A percentile compares a stretch with the other conserved stretches of the same genome.
Evolutionary conservation across 2,329 filamentous ascomycete species (phyloP).

Genomic region (Microsporum audouinii): DNA sequence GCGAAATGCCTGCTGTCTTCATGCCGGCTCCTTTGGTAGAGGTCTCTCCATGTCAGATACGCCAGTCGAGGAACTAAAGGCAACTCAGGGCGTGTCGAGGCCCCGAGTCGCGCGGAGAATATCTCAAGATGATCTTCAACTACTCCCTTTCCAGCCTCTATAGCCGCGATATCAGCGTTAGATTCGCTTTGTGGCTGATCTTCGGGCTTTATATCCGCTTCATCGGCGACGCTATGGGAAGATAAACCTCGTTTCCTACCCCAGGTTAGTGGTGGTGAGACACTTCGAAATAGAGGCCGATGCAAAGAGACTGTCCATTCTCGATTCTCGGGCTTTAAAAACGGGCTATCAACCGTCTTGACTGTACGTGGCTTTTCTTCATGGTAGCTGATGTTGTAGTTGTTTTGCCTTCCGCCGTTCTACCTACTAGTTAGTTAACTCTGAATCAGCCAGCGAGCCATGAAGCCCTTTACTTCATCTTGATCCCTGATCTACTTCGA

Average conservation of each 20-base stretch:
- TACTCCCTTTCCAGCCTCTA: constrained; percentile 41
- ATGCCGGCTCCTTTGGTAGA: constrained; percentile 41
- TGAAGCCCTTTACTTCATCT: neutral
- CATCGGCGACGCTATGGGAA: neutral
- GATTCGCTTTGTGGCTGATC: neutral
- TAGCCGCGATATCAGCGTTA: constrained; percentile 29
- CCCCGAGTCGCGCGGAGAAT: constrained; percentile 35
- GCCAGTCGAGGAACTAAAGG: constrained; percentile 25
- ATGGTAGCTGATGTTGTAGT: neutral
- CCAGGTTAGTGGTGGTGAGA: constrained; percentile 22
- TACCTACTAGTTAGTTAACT: neutral
- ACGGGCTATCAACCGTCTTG: constrained; percentile 1
- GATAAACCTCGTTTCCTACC: neutral
- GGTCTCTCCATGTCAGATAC: constrained; percentile 32
- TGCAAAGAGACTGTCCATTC: constrained; percentile 6
- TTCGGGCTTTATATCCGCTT: neutral
- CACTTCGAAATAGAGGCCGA: constrained; percentile 15
- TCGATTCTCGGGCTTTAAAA: constrained; percentile 5
- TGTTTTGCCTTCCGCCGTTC: neutral
- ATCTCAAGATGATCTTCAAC: constrained; percentile 40
- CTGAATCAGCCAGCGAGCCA: neutral
- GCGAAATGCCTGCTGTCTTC: constrained; percentile 49
- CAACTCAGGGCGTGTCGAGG: constrained; percentile 17
- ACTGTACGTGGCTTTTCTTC: neutral
- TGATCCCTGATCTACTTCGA: no score